A percentile compares a stretch with the other conserved stretches of the same genome.
Conservation (phyloP, 345 rosid species). For the Trapa incisa region DNA sequence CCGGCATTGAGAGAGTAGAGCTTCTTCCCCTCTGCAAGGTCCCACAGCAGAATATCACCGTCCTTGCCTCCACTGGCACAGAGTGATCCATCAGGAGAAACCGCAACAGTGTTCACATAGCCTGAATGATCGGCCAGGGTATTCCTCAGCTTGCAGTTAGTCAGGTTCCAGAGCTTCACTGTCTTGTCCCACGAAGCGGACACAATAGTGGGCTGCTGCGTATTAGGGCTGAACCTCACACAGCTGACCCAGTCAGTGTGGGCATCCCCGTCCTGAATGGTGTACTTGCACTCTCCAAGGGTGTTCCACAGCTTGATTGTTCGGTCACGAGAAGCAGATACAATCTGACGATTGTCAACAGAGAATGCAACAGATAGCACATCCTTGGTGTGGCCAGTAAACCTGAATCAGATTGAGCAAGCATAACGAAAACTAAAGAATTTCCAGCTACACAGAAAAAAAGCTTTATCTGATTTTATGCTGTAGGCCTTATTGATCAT, state of each 20-base stretch:
- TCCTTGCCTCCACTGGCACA: too few relatives aligned
- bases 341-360: constrained; percentile 40
- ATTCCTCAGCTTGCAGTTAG: constrained; percentile 24
- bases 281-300: constrained; percentile 83
- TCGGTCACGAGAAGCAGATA: constrained; percentile 38
- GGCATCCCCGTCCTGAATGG: constrained; percentile 68
- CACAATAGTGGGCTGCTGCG: constrained; percentile 73
- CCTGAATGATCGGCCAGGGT: too few relatives aligned
- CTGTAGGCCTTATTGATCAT: too few relatives aligned
- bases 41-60: too few relatives aligned
- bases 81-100: too few relatives aligned
- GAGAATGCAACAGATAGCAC: constrained; percentile 43
- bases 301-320: constrained; percentile 15
- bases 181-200: constrained; percentile 86
- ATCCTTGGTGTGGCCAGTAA: constrained; percentile 14
- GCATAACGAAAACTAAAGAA: not conserved
- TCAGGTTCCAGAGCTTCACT: constrained; percentile 50
- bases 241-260: constrained; percentile 92
- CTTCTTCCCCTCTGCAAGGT: too few relatives aligned
- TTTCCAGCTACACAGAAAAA: not conserved
- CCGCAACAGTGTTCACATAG: too few relatives aligned
- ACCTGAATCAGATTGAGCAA: constrained; percentile 4
- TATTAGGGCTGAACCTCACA: constrained; percentile 83
- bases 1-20: too few relatives aligned
- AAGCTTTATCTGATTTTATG: too few relatives aligned